Percentiles rank a stretch among this genome's conserved stretches.
phyloP scores from a whole-genome alignment of 805 yeast genomes.

The Vanderwaltozyma polyspora region DNA sequence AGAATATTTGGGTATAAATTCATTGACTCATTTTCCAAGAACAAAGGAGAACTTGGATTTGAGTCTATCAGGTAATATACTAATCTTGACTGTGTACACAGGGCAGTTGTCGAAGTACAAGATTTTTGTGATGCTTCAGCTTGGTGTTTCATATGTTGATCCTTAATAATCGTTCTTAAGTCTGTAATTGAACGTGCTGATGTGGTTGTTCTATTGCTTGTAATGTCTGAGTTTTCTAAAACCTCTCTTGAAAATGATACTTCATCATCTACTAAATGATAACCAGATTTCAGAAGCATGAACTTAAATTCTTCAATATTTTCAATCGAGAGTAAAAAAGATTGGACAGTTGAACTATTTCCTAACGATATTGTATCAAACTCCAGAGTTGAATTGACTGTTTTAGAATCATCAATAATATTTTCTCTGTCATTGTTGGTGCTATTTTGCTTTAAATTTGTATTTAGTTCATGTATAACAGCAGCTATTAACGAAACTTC shows the following conservation, averaged over 20 bases:
- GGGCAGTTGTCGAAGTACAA: too few relatives aligned
- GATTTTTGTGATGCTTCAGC: background rate
- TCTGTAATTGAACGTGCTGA: constrained; percentile 17
- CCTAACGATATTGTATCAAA: constrained; percentile 31
- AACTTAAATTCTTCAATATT: constrained; percentile 34
- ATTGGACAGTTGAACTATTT: constrained; percentile 26
- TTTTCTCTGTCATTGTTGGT: background rate
- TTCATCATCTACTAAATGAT: constrained; percentile 20
- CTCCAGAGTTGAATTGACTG: constrained; percentile 10
- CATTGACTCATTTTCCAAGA: constrained; percentile 3
- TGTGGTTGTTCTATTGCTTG: constrained; percentile 5
- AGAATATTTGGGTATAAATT: constrained; percentile 17
- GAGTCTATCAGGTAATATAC: background rate
- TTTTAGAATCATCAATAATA: background rate
- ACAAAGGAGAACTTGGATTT: background rate
- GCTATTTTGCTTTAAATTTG: too few relatives aligned
- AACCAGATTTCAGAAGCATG: constrained; percentile 25
- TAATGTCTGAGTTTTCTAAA: constrained; percentile 5
- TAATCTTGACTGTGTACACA: background rate
- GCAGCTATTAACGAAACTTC: constrained; percentile 36
- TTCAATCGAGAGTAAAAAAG: constrained; percentile 33
- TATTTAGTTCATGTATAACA: constrained; percentile 21
- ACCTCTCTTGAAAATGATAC: constrained; percentile 20
- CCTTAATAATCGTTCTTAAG: constrained; percentile 2
- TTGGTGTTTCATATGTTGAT: background rate